A percentile compares a stretch with the other conserved stretches of the same genome.
These are phyloP conservation scores for Jasminum sambac DNA, from an alignment of 257 asterid genomes.

Conservation along the genomic window DNA sequence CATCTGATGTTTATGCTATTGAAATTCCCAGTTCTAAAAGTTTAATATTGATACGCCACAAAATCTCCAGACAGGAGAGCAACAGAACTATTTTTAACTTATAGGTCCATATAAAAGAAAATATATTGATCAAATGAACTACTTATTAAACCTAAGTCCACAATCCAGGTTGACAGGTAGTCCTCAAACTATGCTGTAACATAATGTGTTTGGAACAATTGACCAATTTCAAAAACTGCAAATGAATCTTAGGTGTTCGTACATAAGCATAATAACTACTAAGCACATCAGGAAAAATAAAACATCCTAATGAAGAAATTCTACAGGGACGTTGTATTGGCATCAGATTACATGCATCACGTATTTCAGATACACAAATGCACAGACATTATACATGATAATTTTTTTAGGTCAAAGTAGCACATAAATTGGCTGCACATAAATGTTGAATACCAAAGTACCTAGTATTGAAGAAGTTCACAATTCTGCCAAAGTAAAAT, in stretches of 20 bases:
- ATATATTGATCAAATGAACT: neutral
- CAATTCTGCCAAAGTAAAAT: constrained; percentile 18
- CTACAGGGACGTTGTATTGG: neutral
- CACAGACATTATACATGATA: neutral
- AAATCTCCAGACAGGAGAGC: neutral
- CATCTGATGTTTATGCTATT: neutral
- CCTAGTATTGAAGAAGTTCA: neutral
- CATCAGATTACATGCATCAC: neutral
- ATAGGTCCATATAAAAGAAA: neutral
- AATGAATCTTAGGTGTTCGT: neutral
- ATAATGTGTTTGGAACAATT: neutral
- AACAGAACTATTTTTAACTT: neutral
- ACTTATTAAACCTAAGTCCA: neutral
- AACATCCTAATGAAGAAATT: neutral
- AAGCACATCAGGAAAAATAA: too few species aligned
- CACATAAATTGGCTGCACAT: neutral
- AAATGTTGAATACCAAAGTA: neutral
- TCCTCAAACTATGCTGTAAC: neutral
- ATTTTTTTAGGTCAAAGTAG: neutral
- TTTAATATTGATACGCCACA: neutral
- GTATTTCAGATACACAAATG: neutral
- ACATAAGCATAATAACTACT: neutral
- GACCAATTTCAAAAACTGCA: neutral
- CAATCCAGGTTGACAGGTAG: neutral
- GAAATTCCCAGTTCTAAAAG: neutral